Evolutionary conservation across 2,329 filamentous ascomycete species (phyloP), one percentile per base, ranked within the genome.

Genomic region (Lecanicillium sp.): DNA sequence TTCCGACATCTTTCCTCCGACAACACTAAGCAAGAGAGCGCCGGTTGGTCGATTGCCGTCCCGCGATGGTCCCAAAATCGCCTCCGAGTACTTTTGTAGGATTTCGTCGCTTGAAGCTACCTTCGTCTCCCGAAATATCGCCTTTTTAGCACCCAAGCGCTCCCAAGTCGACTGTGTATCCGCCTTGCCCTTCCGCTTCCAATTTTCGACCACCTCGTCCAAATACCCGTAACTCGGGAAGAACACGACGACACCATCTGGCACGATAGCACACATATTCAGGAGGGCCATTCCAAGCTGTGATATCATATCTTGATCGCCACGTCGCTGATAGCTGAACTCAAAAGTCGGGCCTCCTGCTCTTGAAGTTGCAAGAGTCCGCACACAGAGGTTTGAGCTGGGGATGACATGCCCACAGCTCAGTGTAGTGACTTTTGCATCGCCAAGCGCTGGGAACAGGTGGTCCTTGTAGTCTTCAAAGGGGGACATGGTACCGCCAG

Each of bases 331-430:
- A 64, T 86, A 98, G 38, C 86, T 95, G 61, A 97, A 97, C 60
- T 96, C 88, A 53, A 97, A 89, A 56, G 55, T 74, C 56, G 45
- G 74, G 67, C 51, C 67, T 0, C 59, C 62, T 0, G 73, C 66
- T 6, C 65, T 63, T 6, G 67, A 64, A 5, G 62, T 62, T 8
- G 71, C 73, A 1, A 98, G 67, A 0, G 87, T 83, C 68, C 84
- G 85, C 2, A 90, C 90, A 46, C 88, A 81, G 2, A 98, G 75
- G 54, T 90, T 95, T 3, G 82, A 79, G 0, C 79, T 67, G 0
- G 93, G 91, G 46, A 98, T 94, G 38, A 98, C 90, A 66, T 98
- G 93, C 0, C 89, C 90, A 62, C 91, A 98, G 55, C 90, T 96
- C 24, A 96, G 78, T 0, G 87, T 95, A 9, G 77, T 83, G 37